These are phyloP conservation scores for Isochrysis galbana DNA, from an alignment of 78 protist genomes.

Conservation along the genomic window DNA sequence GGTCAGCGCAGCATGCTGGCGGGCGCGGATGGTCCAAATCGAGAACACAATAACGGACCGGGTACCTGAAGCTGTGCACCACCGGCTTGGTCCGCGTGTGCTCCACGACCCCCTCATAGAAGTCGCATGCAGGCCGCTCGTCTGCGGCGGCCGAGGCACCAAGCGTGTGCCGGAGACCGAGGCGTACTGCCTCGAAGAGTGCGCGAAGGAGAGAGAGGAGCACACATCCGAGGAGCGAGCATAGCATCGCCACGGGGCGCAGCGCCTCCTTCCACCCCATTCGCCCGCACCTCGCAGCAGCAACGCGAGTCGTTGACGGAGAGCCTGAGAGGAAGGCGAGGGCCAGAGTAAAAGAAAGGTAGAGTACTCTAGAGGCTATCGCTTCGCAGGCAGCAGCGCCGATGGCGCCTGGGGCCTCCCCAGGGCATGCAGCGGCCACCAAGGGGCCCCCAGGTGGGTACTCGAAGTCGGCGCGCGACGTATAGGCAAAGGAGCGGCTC, in stretches of 20 bases:
- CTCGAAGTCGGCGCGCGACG: too few species aligned
- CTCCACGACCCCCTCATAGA: background rate
- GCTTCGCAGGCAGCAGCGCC: too few species aligned
- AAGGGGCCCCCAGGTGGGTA: too few species aligned
- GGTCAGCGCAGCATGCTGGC: background rate
- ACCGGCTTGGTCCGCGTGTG: background rate
- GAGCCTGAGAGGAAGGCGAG: too few species aligned
- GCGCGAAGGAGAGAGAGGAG: background rate
- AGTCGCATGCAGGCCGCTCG: background rate
- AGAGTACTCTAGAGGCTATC: too few species aligned
- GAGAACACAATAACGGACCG: background rate
- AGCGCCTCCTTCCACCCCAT: too few species aligned
- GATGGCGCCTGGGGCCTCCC: too few species aligned
- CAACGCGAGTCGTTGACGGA: too few species aligned
- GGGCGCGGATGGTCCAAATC: background rate
- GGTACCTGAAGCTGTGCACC: background rate
- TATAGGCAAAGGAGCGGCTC: too few species aligned
- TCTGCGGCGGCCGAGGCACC: background rate
- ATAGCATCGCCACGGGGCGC: background rate
- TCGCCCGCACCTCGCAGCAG: too few species aligned
- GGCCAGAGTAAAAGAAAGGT: too few species aligned
- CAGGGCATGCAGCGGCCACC: too few species aligned
- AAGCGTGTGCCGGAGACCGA: background rate
- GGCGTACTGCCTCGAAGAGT: background rate
- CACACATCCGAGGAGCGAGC: background rate